Base-by-base conservation (phyloP, 805 yeast species). In the Wickerhamomyces pijperi region DNA sequence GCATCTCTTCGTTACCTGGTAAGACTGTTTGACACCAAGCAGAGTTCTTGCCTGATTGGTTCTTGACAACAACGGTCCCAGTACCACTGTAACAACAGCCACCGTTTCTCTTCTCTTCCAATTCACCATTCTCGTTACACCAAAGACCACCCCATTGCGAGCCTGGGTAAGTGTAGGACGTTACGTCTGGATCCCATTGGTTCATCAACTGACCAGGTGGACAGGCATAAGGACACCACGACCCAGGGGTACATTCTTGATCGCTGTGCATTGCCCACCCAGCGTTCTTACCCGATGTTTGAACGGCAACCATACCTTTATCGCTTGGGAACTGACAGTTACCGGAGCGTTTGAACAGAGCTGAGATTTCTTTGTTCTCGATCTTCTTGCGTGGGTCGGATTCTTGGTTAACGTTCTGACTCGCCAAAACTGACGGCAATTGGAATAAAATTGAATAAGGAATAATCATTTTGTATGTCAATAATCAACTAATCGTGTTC, bases 1-100 rank as follows among this genome's bases (percentile, higher is more conserved):
- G 67, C 95, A 86, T 86, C 49, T 86, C 94, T 64, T 86, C 95
- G 59, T 85, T 83, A 48, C 96, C 96, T 19, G 96, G 96, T 41
- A 87, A 68, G 6, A 87, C 95, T 8, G 95, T 86, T 64, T 87
- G 95, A 59, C 96, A 86, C 60, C 86, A 76, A 7, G 95, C 88
- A 46, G 85, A 87, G 42, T 71, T 64, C 5, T 62, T 43, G 33
- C 67, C 67, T 15, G 81, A 77, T 11, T 57, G 50, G 65, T 84
- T 84, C 41, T 65, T 52, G 19, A 74, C 82, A 25, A 58, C 50
- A n/a, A 84, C 78, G 15, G 90, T 74, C 28, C 85, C 90, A 46
- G 74, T 72, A 40, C 95, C 95, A 41, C 79, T 77, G 45, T 72
- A 72, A 62, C 96, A 86, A 63, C 76, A 74, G 40, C 68, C 67